Evolutionary conservation across 2,329 filamentous ascomycete genomes (phyloP), one percentile per base, ranked within the genome.

Genomic region (Penicillium sp.): DNA sequence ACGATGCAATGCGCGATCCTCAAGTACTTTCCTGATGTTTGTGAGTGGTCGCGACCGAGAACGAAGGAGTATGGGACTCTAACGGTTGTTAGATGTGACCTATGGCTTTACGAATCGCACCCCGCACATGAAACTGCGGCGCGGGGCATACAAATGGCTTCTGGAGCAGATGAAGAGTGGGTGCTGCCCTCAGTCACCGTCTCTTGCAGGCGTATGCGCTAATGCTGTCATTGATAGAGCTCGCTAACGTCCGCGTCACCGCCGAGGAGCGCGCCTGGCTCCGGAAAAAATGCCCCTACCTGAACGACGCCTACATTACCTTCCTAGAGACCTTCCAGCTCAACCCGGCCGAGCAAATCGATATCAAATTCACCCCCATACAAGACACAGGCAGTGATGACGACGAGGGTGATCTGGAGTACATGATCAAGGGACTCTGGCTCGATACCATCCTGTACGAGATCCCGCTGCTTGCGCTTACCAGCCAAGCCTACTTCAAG

Each of bases 1-100:
- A 98, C 93, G 14, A 98, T 98, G 93, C 93, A 98, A 83, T 95
- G 87, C 63, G 89, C 89, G 47, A 84, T 97, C 51, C 78, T 94
- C 54, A 94, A 94, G 68, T 94, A 90, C 72, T 97, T 94, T 67
- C 84, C 84, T 21, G 76, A 90, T 43, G 72, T 74, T 42, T 53
- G 72, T 74, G 52, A 60, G 69, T 62, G 28, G n/a, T 1, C 10
- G 1, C n/a, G 14, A 2, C 15, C 15, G 16, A 7, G 16, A 4
- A 2, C 20, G 20, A 15, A 9, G 8, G n/a, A 17, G n/a, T 16
- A 1, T 33, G n/a, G 13, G 16, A 11, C 16, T 16, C 45, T 47
- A 14, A 59, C 21, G 9, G 31, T 6, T 35, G 25, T 15, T 33
- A 56, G 79, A 83, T 30, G 93, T 97, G 43, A 89, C 87, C 2